Conservation (phyloP, 352 stramenopile species). For the Phytophthora pinifolia region DNA sequence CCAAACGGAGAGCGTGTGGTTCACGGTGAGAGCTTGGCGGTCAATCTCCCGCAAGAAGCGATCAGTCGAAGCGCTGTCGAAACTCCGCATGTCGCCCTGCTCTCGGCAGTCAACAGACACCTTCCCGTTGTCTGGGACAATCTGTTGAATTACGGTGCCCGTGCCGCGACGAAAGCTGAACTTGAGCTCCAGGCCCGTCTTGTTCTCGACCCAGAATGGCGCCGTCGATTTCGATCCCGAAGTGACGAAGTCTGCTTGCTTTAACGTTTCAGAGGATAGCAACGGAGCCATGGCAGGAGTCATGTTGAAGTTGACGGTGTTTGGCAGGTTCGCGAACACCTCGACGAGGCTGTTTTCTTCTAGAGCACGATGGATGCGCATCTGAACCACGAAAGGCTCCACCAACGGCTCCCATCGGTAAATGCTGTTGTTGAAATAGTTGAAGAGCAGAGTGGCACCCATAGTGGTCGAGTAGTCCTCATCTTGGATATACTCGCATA, state of each 20-base stretch:
- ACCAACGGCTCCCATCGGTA: slow-evolving; percentile 88
- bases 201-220: slow-evolving; percentile 91
- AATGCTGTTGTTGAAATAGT: slow-evolving; percentile 93
- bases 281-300: slow-evolving; percentile 87
- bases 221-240: slow-evolving; percentile 84
- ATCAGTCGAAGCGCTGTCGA: slow-evolving; percentile 80
- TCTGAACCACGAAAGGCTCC: slow-evolving; percentile 80
- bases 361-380: slow-evolving; percentile 67
- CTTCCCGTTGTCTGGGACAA: slow-evolving; percentile 60
- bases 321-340: slow-evolving; percentile 81
- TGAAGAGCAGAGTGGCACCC: slow-evolving; percentile 77
- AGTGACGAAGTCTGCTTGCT: slow-evolving; percentile 85
- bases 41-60: slow-evolving; percentile 73
- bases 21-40: slow-evolving; percentile 75
- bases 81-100: slow-evolving; percentile 86
- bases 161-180: slow-evolving; percentile 86
- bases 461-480: slow-evolving; percentile 82
- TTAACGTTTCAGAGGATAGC: slow-evolving; percentile 75
- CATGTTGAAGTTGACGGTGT: slow-evolving; percentile 88
- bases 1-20: slow-evolving; percentile 88
- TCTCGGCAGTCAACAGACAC: slow-evolving; percentile 86
- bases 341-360: slow-evolving; percentile 76
- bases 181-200: slow-evolving; percentile 77
- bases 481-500: slow-evolving; percentile 87
- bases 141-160: slow-evolving; percentile 78